A percentile compares a stretch with the other conserved stretches of the same genome.
Evolutionary conservation across 352 stramenopile species (phyloP).

Genomic region (Globisporangium ultimum): DNA sequence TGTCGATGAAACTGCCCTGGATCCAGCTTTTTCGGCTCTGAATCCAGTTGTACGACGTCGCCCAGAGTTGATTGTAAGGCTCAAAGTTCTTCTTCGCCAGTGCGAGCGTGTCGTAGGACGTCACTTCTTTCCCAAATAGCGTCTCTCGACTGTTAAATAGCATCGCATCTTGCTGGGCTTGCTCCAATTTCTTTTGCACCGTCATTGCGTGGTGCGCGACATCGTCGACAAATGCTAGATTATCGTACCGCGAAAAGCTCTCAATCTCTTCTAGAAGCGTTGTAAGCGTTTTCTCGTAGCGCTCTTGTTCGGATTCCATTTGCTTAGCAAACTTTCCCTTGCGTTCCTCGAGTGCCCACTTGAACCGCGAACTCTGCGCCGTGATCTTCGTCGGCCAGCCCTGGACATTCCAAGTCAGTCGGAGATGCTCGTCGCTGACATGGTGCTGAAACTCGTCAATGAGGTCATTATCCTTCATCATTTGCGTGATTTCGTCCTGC

Average conservation of each 20-base stretch:
- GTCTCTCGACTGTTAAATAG: slow-evolving; percentile 93
- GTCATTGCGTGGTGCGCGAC: slow-evolving; percentile 83
- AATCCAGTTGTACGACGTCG: slow-evolving; percentile 89
- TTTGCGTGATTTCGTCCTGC: slow-evolving; percentile 76
- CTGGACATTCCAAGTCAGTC: slow-evolving; percentile 87
- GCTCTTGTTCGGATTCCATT: slow-evolving; percentile 93
- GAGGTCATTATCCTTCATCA: slow-evolving; percentile 75
- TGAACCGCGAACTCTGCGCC: slow-evolving; percentile 75
- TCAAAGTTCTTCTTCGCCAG: slow-evolving; percentile 93
- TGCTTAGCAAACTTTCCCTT: slow-evolving; percentile 89
- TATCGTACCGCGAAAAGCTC: slow-evolving; percentile 85
- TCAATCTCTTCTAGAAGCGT: slow-evolving; percentile 87
- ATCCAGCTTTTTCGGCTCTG: slow-evolving; percentile 91
- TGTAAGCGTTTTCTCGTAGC: slow-evolving; percentile 86
- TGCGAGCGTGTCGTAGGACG: slow-evolving; percentile 84
- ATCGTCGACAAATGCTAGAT: slow-evolving; percentile 86
- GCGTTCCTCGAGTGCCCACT: slow-evolving; percentile 70
- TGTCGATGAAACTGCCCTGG: slow-evolving; percentile 85
- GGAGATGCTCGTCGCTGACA: slow-evolving; percentile 82
- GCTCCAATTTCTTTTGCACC: slow-evolving; percentile 86
- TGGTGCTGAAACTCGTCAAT: slow-evolving; percentile 85
- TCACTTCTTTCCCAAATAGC: slow-evolving; percentile 88
- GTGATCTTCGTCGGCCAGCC: slow-evolving; percentile 89
- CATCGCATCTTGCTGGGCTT: slow-evolving; percentile 87
- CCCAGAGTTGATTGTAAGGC: slow-evolving; percentile 92